phyloP scores from a whole-genome alignment of 805 yeast genomes.

The Pichia scutulata region DNA sequence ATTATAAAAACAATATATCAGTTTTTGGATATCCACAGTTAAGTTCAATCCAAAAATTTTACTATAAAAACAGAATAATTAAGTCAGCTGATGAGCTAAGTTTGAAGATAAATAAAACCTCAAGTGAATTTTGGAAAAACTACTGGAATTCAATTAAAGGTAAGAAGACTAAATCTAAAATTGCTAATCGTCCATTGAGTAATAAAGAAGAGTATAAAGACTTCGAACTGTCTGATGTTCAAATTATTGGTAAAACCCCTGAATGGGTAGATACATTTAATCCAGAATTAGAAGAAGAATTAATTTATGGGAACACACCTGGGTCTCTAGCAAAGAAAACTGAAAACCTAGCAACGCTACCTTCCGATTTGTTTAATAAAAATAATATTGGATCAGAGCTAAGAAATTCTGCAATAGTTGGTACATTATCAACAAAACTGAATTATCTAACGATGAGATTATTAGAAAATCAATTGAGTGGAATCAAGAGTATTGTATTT shows the following conservation, averaged over 20 bases:
- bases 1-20: constrained; percentile 27
- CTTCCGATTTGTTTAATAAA: background rate
- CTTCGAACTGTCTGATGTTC: constrained; percentile 13
- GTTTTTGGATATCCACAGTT: constrained; percentile 58
- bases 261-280: constrained; percentile 24
- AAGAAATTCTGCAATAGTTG: constrained; percentile 38
- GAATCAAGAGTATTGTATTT: constrained; percentile 52
- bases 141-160: constrained; percentile 39
- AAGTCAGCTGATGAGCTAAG: constrained; percentile 24
- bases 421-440: constrained; percentile 57
- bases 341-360: background rate
- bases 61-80: constrained; percentile 44
- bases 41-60: constrained; percentile 42
- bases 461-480: constrained; percentile 40
- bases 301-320: constrained; percentile 1
- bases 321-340: background rate
- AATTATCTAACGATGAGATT: constrained; percentile 51
- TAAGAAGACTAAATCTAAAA: constrained; percentile 25
- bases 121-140: constrained; percentile 42
- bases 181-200: constrained; percentile 3
- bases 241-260: constrained; percentile 21
- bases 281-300: constrained; percentile 18
- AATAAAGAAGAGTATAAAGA: constrained; percentile 13
- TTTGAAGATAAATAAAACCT: constrained; percentile 27
- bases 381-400: constrained; percentile 16